Base-by-base conservation (phyloP, 108 stramenopile genomes). In the Schizochytrium sp. region DNA sequence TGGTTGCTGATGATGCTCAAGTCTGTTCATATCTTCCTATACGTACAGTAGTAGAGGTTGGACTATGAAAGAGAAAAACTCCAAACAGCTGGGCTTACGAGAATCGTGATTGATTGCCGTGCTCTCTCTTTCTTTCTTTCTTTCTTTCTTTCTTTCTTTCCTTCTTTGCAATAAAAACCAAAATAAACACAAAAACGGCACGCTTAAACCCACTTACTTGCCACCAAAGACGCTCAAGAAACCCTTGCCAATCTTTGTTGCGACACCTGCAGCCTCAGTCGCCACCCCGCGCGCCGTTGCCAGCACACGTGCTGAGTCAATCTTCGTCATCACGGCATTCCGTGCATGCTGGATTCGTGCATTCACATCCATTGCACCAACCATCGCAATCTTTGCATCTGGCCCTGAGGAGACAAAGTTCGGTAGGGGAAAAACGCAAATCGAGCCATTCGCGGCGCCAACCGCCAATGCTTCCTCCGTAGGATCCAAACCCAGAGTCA, bases 251-350 rank as follows among this genome's bases (percentile, higher is more conserved):
- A 83, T 21, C 51, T 83, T 83, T 55, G 76, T 53, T 6, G 76
- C 76, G 10, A 83, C 76, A 47, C 76, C 76, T 12, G 51, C 76
- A 10, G 76, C 76, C 76, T 83, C 76, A 8, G 76, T 25, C 10
- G 76, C 76, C n/a, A 83, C 76, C 10, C 76, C 76, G 4, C 76
- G 76, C 19, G 76, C 76, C 25, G 76, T 83, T 55, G 76, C 76
- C 18, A 83, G 51, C n/a, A 83, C 76, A 18, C 51, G 45, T 14
- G 76, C 28, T 5, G 19, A 25, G 76, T 83, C 76, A 12, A 83
- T 55, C 28, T 83, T 83, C 6, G 45, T 83, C 48, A 83, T 10
- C 19, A 83, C 51, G 18, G 76, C 76, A 34, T 53, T 83, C 51
- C 48, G 44, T 6, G 76, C 76, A 12, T 47, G 48, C 51, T 47